These are phyloP conservation scores for Coemansia sp. DNA, from an alignment of 192 early-diverging fungal genomes.

Conservation along the genomic window DNA sequence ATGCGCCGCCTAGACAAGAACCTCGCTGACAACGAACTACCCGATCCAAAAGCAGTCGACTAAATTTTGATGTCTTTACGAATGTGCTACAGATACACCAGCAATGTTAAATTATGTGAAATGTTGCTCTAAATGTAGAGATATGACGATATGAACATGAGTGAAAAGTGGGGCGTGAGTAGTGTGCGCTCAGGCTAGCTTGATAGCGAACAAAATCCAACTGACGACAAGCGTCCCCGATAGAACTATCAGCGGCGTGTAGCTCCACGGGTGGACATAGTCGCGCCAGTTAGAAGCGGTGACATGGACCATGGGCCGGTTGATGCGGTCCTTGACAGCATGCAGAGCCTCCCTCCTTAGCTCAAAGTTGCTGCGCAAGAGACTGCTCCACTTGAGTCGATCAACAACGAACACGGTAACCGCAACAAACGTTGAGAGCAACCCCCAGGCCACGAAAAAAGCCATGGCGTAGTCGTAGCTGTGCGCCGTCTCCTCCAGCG, in stretches of 20 bases:
- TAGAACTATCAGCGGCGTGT: conserved; percentile 33
- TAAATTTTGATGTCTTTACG: background rate
- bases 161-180: background rate
- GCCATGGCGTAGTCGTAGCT: conserved; percentile 54
- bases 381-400: conserved; percentile 31
- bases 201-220: conserved; percentile 50
- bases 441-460: conserved; percentile 53
- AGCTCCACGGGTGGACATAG: conserved; percentile 39
- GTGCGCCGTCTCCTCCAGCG: conserved; percentile 34
- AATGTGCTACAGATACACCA: background rate
- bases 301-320: conserved; percentile 33
- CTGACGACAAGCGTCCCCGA: conserved; percentile 32
- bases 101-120: background rate
- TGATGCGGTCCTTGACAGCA: conserved; percentile 36
- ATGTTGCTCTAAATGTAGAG: background rate
- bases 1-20: conserved; percentile 7
- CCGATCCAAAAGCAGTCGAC: background rate
- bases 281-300: conserved; percentile 41
- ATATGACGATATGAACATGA: background rate
- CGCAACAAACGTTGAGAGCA: conserved; percentile 36
- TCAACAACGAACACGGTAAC: conserved; percentile 38
- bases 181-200: conserved; percentile 27
- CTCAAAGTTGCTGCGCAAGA: conserved; percentile 29
- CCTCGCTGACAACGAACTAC: background rate
- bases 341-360: conserved; percentile 29